Conservation (phyloP, 148 eudicot species). For the Gaultheria prostrata region DNA sequence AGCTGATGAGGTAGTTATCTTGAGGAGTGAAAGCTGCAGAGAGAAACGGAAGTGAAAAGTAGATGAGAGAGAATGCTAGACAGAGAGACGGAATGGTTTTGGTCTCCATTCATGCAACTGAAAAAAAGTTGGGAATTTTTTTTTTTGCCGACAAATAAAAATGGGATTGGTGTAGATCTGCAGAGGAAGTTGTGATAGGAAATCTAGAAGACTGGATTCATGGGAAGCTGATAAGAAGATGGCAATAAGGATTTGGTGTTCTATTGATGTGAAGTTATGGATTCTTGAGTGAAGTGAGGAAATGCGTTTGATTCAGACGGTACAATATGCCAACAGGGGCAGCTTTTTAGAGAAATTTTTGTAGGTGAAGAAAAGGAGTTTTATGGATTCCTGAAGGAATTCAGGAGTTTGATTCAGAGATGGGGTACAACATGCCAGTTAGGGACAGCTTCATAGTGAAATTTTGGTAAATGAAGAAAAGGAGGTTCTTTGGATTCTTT, state of each 20-base stretch:
- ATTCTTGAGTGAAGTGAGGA: neutral
- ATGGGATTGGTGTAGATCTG: neutral
- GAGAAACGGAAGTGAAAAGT: conserved; percentile 11
- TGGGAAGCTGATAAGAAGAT: neutral
- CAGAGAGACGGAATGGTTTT: conserved; percentile 14
- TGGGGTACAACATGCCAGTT: neutral
- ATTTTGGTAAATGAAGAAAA: neutral
- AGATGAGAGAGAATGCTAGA: conserved; percentile 13
- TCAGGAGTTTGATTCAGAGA: neutral
- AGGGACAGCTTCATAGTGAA: neutral
- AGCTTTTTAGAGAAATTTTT: too few relatives aligned
- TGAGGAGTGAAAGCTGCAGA: conserved; percentile 46
- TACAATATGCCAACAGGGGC: neutral
- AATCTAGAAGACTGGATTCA: neutral
- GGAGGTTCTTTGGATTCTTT: neutral
- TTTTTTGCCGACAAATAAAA: neutral
- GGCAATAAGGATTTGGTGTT: neutral
- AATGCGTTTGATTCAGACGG: neutral
- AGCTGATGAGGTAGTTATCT: conserved; percentile 67
- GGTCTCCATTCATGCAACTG: conserved; percentile 23
- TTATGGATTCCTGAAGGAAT: neutral
- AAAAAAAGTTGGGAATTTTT: neutral
- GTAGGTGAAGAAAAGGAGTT: too few relatives aligned
- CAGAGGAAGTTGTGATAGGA: neutral
- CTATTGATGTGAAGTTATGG: neutral